These are phyloP conservation scores for Backusella macrospora DNA, from an alignment of 192 early-diverging fungal species.

Conservation along the genomic window DNA sequence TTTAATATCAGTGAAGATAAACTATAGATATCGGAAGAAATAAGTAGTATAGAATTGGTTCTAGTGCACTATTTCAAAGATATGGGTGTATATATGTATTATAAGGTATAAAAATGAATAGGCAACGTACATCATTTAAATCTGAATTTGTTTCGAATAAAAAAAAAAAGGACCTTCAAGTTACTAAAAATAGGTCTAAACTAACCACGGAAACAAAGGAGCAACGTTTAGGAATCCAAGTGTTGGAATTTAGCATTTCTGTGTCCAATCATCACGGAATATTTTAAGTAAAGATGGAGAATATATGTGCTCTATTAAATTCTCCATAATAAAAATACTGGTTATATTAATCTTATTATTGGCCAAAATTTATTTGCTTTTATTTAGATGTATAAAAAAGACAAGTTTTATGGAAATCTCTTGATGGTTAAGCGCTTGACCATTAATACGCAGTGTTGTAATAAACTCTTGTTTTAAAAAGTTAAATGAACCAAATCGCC, in stretches of 20 bases:
- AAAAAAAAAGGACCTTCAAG: background rate
- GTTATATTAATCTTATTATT: background rate
- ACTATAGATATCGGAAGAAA: too few species aligned
- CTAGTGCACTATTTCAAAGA: background rate
- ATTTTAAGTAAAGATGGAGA: background rate
- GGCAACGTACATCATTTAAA: background rate
- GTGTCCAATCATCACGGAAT: conserved; percentile 1
- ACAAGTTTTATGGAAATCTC: background rate
- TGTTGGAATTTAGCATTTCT: background rate
- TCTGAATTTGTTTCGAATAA: background rate
- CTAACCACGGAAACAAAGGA: background rate
- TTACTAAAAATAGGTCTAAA: conserved; percentile 12
- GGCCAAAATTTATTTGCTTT: background rate
- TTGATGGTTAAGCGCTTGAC: background rate
- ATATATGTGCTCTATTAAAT: background rate
- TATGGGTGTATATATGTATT: background rate
- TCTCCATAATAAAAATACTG: background rate
- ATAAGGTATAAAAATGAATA: background rate
- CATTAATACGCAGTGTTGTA: too few species aligned
- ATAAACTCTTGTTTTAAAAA: too few species aligned
- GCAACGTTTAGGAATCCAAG: conserved; percentile 9
- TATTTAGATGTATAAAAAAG: background rate
- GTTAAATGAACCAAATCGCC: too few species aligned
- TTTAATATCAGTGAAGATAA: too few species aligned
- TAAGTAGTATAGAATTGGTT: too few species aligned